Evolutionary conservation across 106 monocot species (phyloP).

Genomic region (Hemerocallis citrina): DNA sequence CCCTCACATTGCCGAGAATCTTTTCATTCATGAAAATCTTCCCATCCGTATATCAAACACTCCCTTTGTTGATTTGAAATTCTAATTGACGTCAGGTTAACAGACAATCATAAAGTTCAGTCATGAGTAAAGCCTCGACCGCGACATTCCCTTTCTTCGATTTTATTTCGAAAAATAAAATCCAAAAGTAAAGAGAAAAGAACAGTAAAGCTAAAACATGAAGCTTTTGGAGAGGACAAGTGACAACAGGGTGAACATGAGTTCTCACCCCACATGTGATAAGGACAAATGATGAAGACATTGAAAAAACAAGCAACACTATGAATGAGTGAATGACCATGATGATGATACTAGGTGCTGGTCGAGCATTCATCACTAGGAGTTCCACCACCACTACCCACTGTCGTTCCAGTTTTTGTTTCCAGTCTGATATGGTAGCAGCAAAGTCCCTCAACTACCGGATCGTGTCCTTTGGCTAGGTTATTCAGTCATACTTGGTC

Average conservation of each 20-base stretch:
- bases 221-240: not conserved
- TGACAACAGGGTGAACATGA: too few relatives aligned
- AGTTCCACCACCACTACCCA: not conserved
- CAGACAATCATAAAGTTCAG: too few relatives aligned
- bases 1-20: too few relatives aligned
- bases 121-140: too few relatives aligned
- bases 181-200: too few relatives aligned
- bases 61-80: too few relatives aligned
- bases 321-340: not conserved
- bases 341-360: not conserved
- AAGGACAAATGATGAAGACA: not conserved
- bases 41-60: too few relatives aligned
- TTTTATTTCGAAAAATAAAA: too few relatives aligned
- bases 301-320: not conserved
- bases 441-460: not conserved
- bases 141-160: too few relatives aligned
- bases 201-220: not conserved
- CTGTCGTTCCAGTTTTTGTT: too few relatives aligned
- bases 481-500: not conserved
- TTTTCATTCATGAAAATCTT: too few relatives aligned
- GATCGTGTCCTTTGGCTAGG: not conserved
- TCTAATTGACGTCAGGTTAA: too few relatives aligned
- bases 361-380: not conserved
- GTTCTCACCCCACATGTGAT: not conserved
- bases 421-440: not conserved